Evolutionary conservation across 352 stramenopile genomes (phyloP), one percentile per base, ranked within the genome.

Genomic region (Salisapilia sapeloensis): DNA sequence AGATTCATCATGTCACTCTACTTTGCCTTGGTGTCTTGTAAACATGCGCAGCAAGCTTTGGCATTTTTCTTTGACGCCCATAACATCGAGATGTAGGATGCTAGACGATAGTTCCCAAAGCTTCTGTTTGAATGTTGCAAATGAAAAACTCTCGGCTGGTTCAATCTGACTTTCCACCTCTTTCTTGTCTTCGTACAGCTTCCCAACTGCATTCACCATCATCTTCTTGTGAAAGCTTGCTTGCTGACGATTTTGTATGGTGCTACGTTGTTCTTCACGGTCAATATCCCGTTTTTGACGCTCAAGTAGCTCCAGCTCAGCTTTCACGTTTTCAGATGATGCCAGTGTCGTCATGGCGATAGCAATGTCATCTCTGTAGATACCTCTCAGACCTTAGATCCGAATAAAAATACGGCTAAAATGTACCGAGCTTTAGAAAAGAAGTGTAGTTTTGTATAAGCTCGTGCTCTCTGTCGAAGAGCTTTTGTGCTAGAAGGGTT

Each of bases 181-280:
- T 31, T 49, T 49, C 27, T 87, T 89, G 46, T 89, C 72, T 6
- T 50, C 30, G 40, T 89, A 89, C 4, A 89, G 50, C 13, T 48
- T 57, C 2, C 72, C 72, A 1, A 84, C 63, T 4, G 62, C 64
- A 16, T 79, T 48, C 4, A 44, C 42, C 66, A 89, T 84, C 72
- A 89, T 89, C 25, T 75, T 71, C 39, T 60, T 60, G 18, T 85
- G 51, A 30, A 85, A 85, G 7, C 46, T 18, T 25, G 47, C 65
- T 28, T 79, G 55, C 17, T 66, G 29, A 5, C 55, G 45, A 8
- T 18, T 29, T 46, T 26, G 16, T 43, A 40, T 13, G 53, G 52
- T 24, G 57, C 78, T 36, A 20, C 49, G 46, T 12, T 40, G 24
- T 38, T 81, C 55, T n/a, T 50, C 48, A 7, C 66, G 63, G 8